Base-by-base conservation (phyloP, 345 rosid genomes). In the Erysimum cheiranthoides region DNA sequence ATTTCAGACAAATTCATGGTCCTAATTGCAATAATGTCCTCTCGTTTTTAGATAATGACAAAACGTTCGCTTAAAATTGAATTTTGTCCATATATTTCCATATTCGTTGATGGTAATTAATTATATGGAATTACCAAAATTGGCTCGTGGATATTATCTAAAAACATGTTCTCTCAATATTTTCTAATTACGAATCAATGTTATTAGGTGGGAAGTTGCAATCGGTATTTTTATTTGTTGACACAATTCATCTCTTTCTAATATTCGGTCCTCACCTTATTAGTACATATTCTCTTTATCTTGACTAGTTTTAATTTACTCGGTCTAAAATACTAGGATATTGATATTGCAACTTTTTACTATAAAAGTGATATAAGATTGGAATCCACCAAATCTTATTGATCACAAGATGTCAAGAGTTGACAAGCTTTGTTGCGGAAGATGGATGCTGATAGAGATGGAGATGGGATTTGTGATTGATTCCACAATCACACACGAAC, bases 21-120 rank as follows among this genome's bases (percentile, higher is more conserved):
- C 66, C 25, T 35, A 74, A 16, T 59, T 59, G 74, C 53, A 32
- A 35, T 43, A 70, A 10, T 77, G 75, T 77, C 57, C 52, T 62
- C 64, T 56, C 66, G 16, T 43, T 77, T 70, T 54, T 36, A 54
- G 80, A 76, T 46, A 39, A 70, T 54, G 60, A 62, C 80, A 35
- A 53, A 53, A 62, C 51, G 32, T 76, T 70, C 60, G 42, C 38
- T 53, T 65, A 7, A 12, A 28, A 10, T 51, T 54, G 17, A 43
- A 42, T 70, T 53, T 57, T 31, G 59, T 63, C 60, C 52, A 70
- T 53, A 45, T 62, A 18, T n/a, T 76, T 70, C 59, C 71, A 35
- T 43, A 35, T 21, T 25, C 42, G 65, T 35, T 54, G 51, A 53
- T 54, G 14, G 65, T 76, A 70, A 54, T 53, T 42, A 25, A 45